phyloP scores from a whole-genome alignment of 2,329 filamentous ascomycete species.

The Fusarium sp. region DNA sequence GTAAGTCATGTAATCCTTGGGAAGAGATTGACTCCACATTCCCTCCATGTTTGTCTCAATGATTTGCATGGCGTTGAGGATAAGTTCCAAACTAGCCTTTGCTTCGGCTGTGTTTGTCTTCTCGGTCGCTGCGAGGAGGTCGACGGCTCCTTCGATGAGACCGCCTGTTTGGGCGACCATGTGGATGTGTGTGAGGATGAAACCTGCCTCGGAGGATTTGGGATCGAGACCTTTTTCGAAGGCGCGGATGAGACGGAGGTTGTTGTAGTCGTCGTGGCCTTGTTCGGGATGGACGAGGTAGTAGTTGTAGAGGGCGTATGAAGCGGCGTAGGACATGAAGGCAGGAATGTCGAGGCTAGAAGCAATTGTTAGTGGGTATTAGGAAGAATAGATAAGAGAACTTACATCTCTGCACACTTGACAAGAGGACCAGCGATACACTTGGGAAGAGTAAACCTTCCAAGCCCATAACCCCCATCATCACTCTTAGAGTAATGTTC shows the following conservation, averaged over 20 bases:
- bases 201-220: conserved; percentile 89
- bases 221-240: conserved; percentile 92
- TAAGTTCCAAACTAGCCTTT: conserved; percentile 71
- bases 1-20: conserved; percentile 86
- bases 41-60: conserved; percentile 86
- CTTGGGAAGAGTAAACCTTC: conserved; percentile 32
- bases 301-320: conserved; percentile 77
- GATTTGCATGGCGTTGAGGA: conserved; percentile 68
- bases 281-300: conserved; percentile 65
- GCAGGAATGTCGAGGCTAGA: conserved; percentile 38
- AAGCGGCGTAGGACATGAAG: conserved; percentile 63
- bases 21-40: conserved; percentile 93
- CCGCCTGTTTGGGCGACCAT: conserved; percentile 91
- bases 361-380: too few relatives aligned
- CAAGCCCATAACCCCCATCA: conserved; percentile 28
- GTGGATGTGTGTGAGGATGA: conserved; percentile 94
- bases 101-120: conserved; percentile 56
- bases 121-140: conserved; percentile 62
- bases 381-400: too few relatives aligned
- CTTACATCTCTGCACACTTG: conserved; percentile 37
- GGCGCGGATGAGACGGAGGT: conserved; percentile 86
- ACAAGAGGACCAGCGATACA: conserved; percentile 36
- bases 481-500: conserved; percentile 30
- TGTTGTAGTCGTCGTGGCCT: conserved; percentile 70
- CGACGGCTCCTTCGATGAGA: conserved; percentile 77